Percentiles rank a stretch among this genome's conserved stretches.
These are phyloP conservation scores for Tolypocladium capitatum DNA, from an alignment of 2,329 filamentous ascomycete species.

Conservation along the genomic window DNA sequence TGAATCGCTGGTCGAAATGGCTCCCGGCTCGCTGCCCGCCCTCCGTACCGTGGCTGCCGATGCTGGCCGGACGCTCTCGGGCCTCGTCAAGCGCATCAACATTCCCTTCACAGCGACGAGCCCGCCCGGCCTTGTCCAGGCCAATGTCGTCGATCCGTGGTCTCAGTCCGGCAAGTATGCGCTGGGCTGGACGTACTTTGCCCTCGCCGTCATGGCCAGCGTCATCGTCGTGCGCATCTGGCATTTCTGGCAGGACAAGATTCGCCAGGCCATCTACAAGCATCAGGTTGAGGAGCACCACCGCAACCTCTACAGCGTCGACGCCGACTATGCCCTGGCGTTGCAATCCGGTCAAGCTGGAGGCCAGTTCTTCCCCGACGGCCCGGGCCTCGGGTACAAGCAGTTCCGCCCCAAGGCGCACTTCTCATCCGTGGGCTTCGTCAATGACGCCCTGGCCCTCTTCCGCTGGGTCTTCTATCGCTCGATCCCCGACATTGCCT, in stretches of 20 bases:
- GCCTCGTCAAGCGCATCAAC: conserved; percentile 40
- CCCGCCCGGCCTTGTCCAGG: conserved; percentile 47
- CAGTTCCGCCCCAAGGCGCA: conserved; percentile 54
- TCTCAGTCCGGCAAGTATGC: conserved; percentile 72
- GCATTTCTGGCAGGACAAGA: conserved; percentile 88
- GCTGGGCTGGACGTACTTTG: conserved; percentile 79
- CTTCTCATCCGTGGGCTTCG: conserved; percentile 56
- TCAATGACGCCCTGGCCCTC: conserved; percentile 72
- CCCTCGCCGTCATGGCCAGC: conserved; percentile 53
- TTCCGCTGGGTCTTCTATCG: conserved; percentile 84
- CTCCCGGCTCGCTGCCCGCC: conserved; percentile 18
- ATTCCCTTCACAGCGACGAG: conserved; percentile 48
- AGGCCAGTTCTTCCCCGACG: conserved; percentile 64
- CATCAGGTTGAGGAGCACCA: conserved; percentile 60
- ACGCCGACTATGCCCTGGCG: conserved; percentile 32
- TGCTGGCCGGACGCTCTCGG: conserved; percentile 19
- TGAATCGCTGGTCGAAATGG: conserved; percentile 23
- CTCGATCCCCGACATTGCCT: conserved; percentile 60
- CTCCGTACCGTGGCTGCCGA: conserved; percentile 19
- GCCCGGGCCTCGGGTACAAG: conserved; percentile 40
- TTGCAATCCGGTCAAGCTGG: conserved; percentile 32
- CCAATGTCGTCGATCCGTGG: conserved; percentile 64
- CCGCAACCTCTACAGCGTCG: conserved; percentile 36
- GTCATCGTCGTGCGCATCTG: conserved; percentile 63
- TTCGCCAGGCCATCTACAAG: conserved; percentile 78